Evolutionary conservation across 2,329 filamentous ascomycete species (phyloP).

Genomic region (Apiospora sp.): DNA sequence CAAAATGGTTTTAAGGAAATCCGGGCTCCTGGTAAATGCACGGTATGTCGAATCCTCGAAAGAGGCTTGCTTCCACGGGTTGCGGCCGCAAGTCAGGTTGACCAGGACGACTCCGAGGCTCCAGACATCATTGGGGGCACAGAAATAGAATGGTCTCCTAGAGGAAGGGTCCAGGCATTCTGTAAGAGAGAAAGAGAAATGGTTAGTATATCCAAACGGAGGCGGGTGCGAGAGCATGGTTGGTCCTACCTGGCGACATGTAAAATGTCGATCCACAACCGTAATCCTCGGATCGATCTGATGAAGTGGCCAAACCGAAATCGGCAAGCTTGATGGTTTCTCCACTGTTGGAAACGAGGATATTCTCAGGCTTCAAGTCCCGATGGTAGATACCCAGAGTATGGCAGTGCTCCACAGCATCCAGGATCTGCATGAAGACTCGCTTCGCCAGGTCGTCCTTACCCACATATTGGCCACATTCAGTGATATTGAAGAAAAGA

Average conservation of each 20-base stretch:
- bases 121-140: slow-evolving; percentile 97
- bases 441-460: slow-evolving; percentile 88
- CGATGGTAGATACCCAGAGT: slow-evolving; percentile 93
- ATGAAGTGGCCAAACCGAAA: slow-evolving; percentile 92
- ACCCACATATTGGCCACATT: slow-evolving; percentile 90
- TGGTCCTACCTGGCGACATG: slow-evolving; percentile 92
- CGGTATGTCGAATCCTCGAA: slow-evolving; percentile 93
- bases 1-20: slow-evolving; percentile 91
- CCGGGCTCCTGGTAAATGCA: slow-evolving; percentile 83
- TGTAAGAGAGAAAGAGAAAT: slow-evolving; percentile 49
- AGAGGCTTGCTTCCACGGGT: slow-evolving; percentile 98
- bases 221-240: slow-evolving; percentile 28
- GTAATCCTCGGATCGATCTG: slow-evolving; percentile 87
- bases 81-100: slow-evolving; percentile 96
- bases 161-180: slow-evolving; percentile 87
- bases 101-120: slow-evolving; percentile 97
- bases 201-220: slow-evolving; percentile 35
- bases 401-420: slow-evolving; percentile 97
- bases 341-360: slow-evolving; percentile 88
- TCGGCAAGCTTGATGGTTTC: slow-evolving; percentile 94
- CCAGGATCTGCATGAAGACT: slow-evolving; percentile 93
- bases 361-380: slow-evolving; percentile 98
- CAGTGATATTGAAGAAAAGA: slow-evolving; percentile 96
- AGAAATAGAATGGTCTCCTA: slow-evolving; percentile 82
- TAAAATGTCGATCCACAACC: slow-evolving; percentile 99